These are phyloP conservation scores for Zoysia pacifica DNA, from an alignment of 176 grass and related monocot species.

Conservation along the genomic window DNA sequence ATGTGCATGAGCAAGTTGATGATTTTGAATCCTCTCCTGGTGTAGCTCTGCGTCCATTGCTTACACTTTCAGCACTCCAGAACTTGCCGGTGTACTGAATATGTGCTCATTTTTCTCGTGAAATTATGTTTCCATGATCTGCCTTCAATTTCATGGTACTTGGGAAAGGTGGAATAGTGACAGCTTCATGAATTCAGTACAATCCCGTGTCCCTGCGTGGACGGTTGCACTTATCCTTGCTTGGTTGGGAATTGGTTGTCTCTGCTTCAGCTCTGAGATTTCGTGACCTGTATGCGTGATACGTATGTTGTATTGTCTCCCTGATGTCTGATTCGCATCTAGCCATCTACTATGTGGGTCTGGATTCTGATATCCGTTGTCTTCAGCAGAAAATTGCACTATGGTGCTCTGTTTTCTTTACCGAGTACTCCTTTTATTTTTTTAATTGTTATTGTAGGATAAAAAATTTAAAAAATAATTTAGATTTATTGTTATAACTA, in stretches of 20 bases:
- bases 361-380: slow-evolving; percentile 37
- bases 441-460: too few relatives aligned
- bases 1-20: slow-evolving; percentile 30
- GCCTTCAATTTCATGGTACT: not conserved
- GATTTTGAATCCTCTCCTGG: slow-evolving; percentile 34
- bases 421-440: not conserved
- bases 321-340: slow-evolving; percentile 37
- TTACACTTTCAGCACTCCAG: not conserved
- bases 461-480: too few relatives aligned
- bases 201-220: slow-evolving; percentile 2
- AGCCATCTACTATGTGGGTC: slow-evolving; percentile 22
- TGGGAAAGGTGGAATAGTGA: slow-evolving; percentile 12
- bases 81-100: not conserved
- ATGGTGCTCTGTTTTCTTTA: slow-evolving; percentile 16
- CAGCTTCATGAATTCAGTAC: slow-evolving; percentile 36
- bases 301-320: slow-evolving; percentile 42
- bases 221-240: slow-evolving; percentile 26
- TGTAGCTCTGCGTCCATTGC: slow-evolving; percentile 29
- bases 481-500: too few relatives aligned
- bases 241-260: slow-evolving; percentile 46
- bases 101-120: not conserved
- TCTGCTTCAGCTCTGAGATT: slow-evolving; percentile 34
- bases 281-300: slow-evolving; percentile 57
- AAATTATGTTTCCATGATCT: not conserved
- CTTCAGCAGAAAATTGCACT: slow-evolving; percentile 17